A percentile compares a stretch with the other conserved stretches of the same genome.
Conservation (phyloP, 2,329 filamentous ascomycete genomes). For the Corniculantispora saksenae region DNA sequence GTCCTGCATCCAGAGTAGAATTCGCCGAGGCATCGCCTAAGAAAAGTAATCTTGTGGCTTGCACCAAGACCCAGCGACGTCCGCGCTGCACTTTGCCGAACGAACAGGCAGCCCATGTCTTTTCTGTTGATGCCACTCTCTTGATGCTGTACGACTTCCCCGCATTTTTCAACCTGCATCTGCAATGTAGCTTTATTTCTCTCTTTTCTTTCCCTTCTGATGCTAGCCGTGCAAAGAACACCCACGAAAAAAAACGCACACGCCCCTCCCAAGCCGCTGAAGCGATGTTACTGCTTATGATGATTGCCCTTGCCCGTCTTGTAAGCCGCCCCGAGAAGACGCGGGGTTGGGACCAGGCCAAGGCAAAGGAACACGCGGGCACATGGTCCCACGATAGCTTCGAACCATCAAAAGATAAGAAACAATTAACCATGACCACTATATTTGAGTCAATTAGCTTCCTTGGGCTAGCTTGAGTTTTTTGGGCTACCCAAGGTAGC, state of each 20-base stretch:
- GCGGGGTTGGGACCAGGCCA: not conserved
- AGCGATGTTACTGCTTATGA: conserved; percentile 2
- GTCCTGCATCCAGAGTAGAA: too few relatives aligned
- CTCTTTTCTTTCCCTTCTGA: not conserved
- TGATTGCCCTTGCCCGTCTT: not conserved
- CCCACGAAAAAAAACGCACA: not conserved
- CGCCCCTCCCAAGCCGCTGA: not conserved
- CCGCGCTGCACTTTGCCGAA: not conserved
- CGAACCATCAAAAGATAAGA: not conserved
- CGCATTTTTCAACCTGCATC: not conserved
- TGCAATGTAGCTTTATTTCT: not conserved
- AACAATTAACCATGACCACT: not conserved
- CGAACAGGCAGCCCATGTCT: too few relatives aligned
- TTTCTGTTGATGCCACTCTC: too few relatives aligned
- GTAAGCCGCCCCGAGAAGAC: not conserved
- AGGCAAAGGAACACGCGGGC: not conserved
- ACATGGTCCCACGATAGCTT: not conserved
- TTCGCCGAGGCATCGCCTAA: not conserved
- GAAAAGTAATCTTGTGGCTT: not conserved
- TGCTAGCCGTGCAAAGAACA: not conserved
- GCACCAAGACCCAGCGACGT: not conserved
- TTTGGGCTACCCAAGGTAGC: not conserved
- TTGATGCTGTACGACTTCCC: not conserved
- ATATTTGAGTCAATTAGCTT: not conserved
- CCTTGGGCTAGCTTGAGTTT: not conserved